phyloP scores from a whole-genome alignment of 768 basidiomycete species.

The Agaricus subrufescens region DNA sequence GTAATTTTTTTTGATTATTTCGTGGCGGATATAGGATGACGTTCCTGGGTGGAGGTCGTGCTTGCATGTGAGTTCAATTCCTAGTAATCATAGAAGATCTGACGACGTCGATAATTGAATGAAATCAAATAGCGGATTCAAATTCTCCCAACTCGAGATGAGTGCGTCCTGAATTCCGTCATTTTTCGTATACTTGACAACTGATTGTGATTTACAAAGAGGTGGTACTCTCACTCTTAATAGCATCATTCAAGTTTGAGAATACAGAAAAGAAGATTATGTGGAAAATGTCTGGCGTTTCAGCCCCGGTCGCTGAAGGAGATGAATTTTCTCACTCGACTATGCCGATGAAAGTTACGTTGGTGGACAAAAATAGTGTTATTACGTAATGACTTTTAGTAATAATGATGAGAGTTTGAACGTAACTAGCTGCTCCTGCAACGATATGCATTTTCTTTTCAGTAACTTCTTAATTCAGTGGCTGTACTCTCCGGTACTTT shows the following conservation, averaged over 20 bases:
- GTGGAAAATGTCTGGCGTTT: conserved; percentile 12
- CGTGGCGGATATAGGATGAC: conserved; percentile 15
- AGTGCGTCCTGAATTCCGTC: conserved; percentile 1
- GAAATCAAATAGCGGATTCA: conserved; percentile 11
- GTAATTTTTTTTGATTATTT: not conserved
- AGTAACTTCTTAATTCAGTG: no score
- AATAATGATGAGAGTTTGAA: no score
- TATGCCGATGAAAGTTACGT: not conserved
- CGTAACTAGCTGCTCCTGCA: no score
- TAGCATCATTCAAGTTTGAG: conserved; percentile 12
- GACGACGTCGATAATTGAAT: not conserved
- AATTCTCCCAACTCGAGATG: conserved; percentile 14
- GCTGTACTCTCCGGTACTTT: no score
- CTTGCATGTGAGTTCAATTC: conserved; percentile 17
- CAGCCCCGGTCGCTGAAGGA: conserved; percentile 6
- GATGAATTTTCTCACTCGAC: not conserved
- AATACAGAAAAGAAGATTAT: conserved; percentile 12
- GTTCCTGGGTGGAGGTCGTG: conserved; percentile 18
- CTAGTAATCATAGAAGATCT: not conserved
- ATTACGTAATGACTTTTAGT: no score
- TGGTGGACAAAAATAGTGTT: not conserved
- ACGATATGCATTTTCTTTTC: no score
- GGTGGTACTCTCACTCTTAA: conserved; percentile 7
- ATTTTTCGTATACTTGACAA: not conserved
- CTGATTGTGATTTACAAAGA: not conserved